Percentiles rank a stretch among this genome's conserved stretches.
Evolutionary conservation across 73 alveolate genomes (phyloP).

Genomic region (Paramecium sexaurelia): DNA sequence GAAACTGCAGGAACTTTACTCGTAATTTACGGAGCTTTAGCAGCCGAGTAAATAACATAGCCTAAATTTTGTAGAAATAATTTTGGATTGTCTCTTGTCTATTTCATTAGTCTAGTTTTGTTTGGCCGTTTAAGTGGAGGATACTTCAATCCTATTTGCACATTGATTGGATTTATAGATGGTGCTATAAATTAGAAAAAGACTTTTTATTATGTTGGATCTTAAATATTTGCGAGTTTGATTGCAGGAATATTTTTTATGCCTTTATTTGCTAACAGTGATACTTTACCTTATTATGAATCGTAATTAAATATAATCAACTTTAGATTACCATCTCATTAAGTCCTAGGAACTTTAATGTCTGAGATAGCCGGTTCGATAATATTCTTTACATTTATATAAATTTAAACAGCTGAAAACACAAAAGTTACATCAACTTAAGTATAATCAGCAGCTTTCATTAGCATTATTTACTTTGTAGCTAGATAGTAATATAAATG

Average conservation of each 20-base stretch:
- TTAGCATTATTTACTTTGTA: neutral
- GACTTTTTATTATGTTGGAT: constrained; percentile 4
- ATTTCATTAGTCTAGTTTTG: neutral
- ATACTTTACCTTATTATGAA: constrained; percentile 8
- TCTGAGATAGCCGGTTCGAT: constrained; percentile 32
- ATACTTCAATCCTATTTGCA: constrained; percentile 35
- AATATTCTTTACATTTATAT: constrained; percentile 30
- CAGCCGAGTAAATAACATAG: neutral
- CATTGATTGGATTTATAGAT: constrained; percentile 39
- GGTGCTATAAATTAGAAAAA: neutral
- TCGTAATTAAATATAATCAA: neutral
- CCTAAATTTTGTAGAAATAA: neutral
- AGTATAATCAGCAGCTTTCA: neutral
- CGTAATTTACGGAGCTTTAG: constrained; percentile 27
- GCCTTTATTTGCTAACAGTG: neutral
- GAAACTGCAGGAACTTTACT: neutral
- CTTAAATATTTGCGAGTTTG: neutral
- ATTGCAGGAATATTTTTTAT: neutral
- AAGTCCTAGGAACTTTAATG: constrained; percentile 30
- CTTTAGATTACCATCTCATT: neutral
- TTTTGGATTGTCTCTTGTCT: constrained; percentile 31
- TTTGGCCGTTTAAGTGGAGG: constrained; percentile 50
- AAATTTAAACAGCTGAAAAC: constrained; percentile 36
- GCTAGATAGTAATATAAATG: constrained; percentile 11
- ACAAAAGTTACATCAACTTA: constrained; percentile 34